Percentiles rank a stretch among this genome's conserved stretches.
These are phyloP conservation scores for Fraxinus sp. DNA, from an alignment of 305 asterid species.

Conservation along the genomic window DNA sequence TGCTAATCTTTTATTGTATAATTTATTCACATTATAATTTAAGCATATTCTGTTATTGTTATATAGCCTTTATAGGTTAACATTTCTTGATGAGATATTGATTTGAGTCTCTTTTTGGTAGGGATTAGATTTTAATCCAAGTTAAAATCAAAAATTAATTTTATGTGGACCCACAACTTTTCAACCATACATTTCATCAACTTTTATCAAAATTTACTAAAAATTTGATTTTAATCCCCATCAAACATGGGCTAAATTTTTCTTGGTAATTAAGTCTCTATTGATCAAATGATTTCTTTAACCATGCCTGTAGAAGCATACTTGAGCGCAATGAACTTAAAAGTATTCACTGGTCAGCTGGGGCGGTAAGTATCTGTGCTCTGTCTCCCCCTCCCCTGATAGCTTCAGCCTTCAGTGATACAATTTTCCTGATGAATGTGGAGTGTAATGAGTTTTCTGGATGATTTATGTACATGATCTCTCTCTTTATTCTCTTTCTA, in stretches of 20 bases:
- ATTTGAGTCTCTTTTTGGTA: background rate
- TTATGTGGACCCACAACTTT: background rate
- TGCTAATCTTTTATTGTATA: slow-evolving; percentile 7
- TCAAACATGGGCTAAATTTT: background rate
- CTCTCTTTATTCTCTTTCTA: background rate
- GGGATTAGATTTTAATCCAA: background rate
- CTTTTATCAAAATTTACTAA: background rate
- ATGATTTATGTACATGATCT: background rate
- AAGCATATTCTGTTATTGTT: background rate
- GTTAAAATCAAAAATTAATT: background rate
- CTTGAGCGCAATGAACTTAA: slow-evolving; percentile 85
- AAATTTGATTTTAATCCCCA: background rate
- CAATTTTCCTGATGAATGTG: background rate
- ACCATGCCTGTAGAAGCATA: slow-evolving; percentile 55
- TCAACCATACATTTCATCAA: background rate
- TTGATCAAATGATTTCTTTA: slow-evolving; percentile 32
- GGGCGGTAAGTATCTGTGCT: slow-evolving; percentile 51
- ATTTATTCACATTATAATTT: slow-evolving; percentile 8
- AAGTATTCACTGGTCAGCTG: slow-evolving; percentile 79
- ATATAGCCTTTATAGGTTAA: background rate
- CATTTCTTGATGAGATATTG: background rate
- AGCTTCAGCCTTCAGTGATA: background rate
- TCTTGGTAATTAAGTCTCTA: slow-evolving; percentile 1
- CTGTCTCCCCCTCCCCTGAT: slow-evolving; percentile 26
- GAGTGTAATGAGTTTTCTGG: background rate